Evolutionary conservation across 176 grass and related monocot species (phyloP), one percentile per base, ranked within the genome.

Genomic region (Ampelocalamus luodianensis): DNA sequence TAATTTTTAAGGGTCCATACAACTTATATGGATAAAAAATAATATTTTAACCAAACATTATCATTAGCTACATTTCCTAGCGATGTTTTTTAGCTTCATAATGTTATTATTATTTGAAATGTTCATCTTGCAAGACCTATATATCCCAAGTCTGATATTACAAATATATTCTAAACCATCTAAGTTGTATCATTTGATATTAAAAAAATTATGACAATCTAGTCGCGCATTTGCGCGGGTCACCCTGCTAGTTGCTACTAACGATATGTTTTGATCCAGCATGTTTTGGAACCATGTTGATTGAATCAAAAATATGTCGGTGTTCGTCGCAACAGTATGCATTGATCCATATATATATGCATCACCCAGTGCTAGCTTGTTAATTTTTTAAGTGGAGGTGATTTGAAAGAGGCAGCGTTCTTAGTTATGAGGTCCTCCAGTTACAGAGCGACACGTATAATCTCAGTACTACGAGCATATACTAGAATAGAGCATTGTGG

Each of bases 361-460:
- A 61, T 61, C 58, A 6, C 29, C 8, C 55, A 10, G 55, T 24
- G 3, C 56, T 59, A 23, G 3, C 22, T 60, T 10, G n/a, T 11
- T 23, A 60, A 59, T 60, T 34, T 34, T 34, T 34, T 24, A 11
- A 56, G 22, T 22, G 56, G n/a, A 60, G n/a, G 22, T 24, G 56
- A 60, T 64, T 32, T 20, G 24, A 36, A 43, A 44, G 20, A 13
- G 9, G 22, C 40, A 24, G 40, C 12, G 12, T 12, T 42, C 5
- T 71, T 71, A n/a, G 9, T 24, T 23, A 68, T 2, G 34, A 43
- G 8, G 3, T 40, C 59, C 4, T 50, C 84, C 84, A 42, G 29
- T 72, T 16, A 37, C 44, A 17, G 15, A 20, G 8, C 59, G 62
- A 87, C 45, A 87, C 61, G 75, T 38, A 17, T 38, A 74, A 37